A percentile compares a stretch with the other conserved stretches of the same genome.
Evolutionary conservation across 2,329 filamentous ascomycete species (phyloP).

Genomic region (Epichloe amarillans): DNA sequence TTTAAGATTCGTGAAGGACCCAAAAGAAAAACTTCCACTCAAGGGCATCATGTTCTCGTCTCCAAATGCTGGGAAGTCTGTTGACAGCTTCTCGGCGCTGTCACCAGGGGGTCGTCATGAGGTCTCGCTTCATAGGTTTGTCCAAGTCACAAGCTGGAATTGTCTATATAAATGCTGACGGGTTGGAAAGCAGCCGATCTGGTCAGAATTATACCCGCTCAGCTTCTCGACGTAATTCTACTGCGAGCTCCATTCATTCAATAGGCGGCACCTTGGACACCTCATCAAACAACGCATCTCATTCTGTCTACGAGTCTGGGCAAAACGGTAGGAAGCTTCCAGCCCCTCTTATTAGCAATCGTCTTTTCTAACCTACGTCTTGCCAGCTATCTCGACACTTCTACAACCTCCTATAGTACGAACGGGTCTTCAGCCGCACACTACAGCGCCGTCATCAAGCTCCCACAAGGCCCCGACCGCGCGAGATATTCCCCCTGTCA

Average conservation of each 20-base stretch:
- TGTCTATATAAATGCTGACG: conserved; percentile 9
- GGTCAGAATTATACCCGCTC: conserved; percentile 33
- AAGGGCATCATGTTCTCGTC: conserved; percentile 44
- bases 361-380: neutral
- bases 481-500: conserved; percentile 89
- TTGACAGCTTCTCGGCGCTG: conserved; percentile 48
- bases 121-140: conserved; percentile 46
- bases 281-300: conserved; percentile 40
- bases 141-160: neutral
- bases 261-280: conserved; percentile 74
- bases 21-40: conserved; percentile 1
- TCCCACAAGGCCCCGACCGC: conserved; percentile 72
- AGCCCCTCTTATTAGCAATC: neutral
- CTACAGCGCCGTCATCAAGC: conserved; percentile 53
- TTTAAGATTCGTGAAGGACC: neutral
- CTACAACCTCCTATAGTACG: conserved; percentile 81
- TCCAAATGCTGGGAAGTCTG: conserved; percentile 46
- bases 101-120: conserved; percentile 39
- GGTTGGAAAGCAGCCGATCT: conserved; percentile 24
- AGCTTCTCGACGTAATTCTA: conserved; percentile 58
- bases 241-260: conserved; percentile 76
- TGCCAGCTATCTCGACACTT: conserved; percentile 76
- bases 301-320: conserved; percentile 54
- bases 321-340: conserved; percentile 55
- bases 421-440: conserved; percentile 73